Conservation (phyloP, 345 rosid genomes). For the Arabidopsis thaliana region TAIR10.1 NC_003076.8:17338501-17339000, state of each 20-base stretch:
- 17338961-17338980: slow-evolving; percentile 12
- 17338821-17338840: slow-evolving; percentile 29
- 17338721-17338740: slow-evolving; percentile 20
- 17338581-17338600: slow-evolving; percentile 43
- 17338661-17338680: slow-evolving; percentile 41
- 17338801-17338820: slow-evolving; percentile 23
- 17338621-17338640: background rate
- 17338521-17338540: background rate
- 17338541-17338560: slow-evolving; percentile 19
- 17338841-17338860: background rate
- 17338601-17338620: slow-evolving; percentile 23
- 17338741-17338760: slow-evolving; percentile 16
- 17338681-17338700: slow-evolving; percentile 44
- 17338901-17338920: slow-evolving; percentile 30
- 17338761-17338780: slow-evolving; percentile 6
- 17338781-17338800: slow-evolving; percentile 14
- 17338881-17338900: slow-evolving; percentile 21
- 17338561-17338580: slow-evolving; percentile 45
- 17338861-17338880: background rate
- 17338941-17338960: slow-evolving; percentile 14
- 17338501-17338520: slow-evolving; percentile 15
- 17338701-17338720: slow-evolving; percentile 38
- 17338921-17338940: slow-evolving; percentile 21
- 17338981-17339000: slow-evolving; percentile 14
- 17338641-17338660: slow-evolving; percentile 26